phyloP scores from a whole-genome alignment of 1,284 basidiomycete species.

The Exobasidium rhododendri region DNA sequence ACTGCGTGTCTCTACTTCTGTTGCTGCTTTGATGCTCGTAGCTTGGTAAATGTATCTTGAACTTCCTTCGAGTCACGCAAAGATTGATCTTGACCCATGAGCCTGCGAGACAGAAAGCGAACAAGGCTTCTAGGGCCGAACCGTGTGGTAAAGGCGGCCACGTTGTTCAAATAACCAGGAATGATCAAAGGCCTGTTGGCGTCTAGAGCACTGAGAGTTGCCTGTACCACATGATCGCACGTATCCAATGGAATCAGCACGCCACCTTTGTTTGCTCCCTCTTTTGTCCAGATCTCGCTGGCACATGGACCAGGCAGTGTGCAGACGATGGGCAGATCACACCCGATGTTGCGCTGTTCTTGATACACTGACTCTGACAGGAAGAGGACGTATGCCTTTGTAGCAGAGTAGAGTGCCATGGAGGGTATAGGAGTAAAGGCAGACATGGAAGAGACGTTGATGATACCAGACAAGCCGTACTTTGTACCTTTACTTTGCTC shows the following conservation, averaged over 20 bases:
- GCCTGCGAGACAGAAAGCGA: conserved; percentile 19
- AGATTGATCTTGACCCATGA: conserved; percentile 23
- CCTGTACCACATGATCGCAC: conserved; percentile 20
- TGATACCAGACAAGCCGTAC: conserved; percentile 19
- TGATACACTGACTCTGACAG: conserved; percentile 23
- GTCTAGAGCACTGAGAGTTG: conserved; percentile 22
- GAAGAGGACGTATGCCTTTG: conserved; percentile 23
- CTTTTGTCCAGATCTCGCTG: conserved; percentile 24
- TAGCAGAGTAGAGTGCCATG: conserved; percentile 25
- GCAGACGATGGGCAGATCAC: conserved; percentile 20
- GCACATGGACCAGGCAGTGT: conserved; percentile 20
- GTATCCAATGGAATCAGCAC: conserved; percentile 21
- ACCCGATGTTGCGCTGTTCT: conserved; percentile 21
- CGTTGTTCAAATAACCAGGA: conserved; percentile 26
- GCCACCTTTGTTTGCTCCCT: conserved; percentile 16
- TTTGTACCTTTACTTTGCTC: conserved; percentile 16
- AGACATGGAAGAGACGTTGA: conserved; percentile 22
- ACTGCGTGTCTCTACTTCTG: too few relatives aligned
- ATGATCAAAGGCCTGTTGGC: conserved; percentile 23
- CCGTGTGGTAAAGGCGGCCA: conserved; percentile 18
- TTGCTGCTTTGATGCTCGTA: conserved; percentile 5
- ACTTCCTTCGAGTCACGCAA: conserved; percentile 23
- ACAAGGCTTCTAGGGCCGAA: conserved; percentile 19
- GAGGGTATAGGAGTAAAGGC: conserved; percentile 25
- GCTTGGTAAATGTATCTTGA: conserved; percentile 17